Conservation (phyloP, 1,284 basidiomycete species). For the Naganishia sp. region DNA sequence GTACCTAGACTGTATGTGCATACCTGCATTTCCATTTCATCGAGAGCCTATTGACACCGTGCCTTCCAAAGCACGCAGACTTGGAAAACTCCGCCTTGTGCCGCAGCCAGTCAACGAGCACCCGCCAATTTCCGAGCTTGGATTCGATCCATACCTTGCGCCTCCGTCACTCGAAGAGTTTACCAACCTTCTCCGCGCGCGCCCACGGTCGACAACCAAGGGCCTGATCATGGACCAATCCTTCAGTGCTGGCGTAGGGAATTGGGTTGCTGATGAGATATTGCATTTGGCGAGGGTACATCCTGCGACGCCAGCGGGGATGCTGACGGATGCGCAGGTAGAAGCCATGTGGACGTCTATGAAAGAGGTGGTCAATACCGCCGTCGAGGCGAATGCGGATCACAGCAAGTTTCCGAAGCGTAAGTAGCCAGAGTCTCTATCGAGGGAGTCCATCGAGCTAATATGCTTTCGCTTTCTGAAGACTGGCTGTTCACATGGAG, state of each 20-base stretch:
- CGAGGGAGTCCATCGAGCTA: too few species aligned
- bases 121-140: constrained; percentile 68
- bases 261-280: constrained; percentile 78
- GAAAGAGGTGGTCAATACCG: constrained; percentile 62
- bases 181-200: constrained; percentile 55
- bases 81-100: constrained; percentile 70
- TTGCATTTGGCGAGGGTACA: constrained; percentile 76
- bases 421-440: constrained; percentile 1
- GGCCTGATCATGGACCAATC: constrained; percentile 77
- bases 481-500: constrained; percentile 54
- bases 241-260: constrained; percentile 78
- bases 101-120: constrained; percentile 61
- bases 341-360: constrained; percentile 62
- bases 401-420: constrained; percentile 65
- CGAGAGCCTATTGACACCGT: constrained; percentile 49
- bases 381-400: constrained; percentile 74
- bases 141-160: constrained; percentile 74
- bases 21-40: neutral
- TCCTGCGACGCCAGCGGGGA: constrained; percentile 69
- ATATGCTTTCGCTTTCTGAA: neutral
- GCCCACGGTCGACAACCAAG: constrained; percentile 72
- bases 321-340: constrained; percentile 61
- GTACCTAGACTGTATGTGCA: constrained; percentile 47
- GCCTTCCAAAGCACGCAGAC: constrained; percentile 68
- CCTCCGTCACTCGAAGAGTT: constrained; percentile 70